These are phyloP conservation scores for Ogataea trehaloabstinens DNA, from an alignment of 805 yeast species.

Conservation along the genomic window DNA sequence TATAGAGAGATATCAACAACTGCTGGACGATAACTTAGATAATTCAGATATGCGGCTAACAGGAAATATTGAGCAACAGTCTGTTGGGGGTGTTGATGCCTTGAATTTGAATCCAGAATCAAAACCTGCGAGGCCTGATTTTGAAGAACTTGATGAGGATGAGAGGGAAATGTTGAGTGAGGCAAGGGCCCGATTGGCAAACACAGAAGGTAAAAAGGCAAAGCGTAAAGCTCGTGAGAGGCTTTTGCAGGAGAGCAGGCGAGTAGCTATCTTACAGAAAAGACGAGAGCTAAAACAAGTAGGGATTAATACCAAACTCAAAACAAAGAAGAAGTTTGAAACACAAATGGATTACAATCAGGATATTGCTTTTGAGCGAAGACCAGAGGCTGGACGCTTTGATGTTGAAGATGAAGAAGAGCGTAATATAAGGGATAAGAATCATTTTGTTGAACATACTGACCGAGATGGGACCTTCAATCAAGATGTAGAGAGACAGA, in stretches of 20 bases:
- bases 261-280: constrained; percentile 74
- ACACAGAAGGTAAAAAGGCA: constrained; percentile 93
- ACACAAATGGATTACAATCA: constrained; percentile 78
- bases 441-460: constrained; percentile 43
- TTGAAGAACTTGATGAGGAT: constrained; percentile 77
- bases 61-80: constrained; percentile 17
- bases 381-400: constrained; percentile 65
- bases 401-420: constrained; percentile 61
- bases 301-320: constrained; percentile 55
- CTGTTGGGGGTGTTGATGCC: constrained; percentile 42
- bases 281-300: constrained; percentile 81
- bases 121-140: constrained; percentile 79
- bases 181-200: constrained; percentile 87
- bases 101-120: constrained; percentile 73
- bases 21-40: constrained; percentile 51
- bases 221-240: constrained; percentile 85
- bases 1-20: constrained; percentile 75
- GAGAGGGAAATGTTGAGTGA: constrained; percentile 93
- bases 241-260: constrained; percentile 71
- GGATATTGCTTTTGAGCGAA: constrained; percentile 76
- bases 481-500: constrained; percentile 34
- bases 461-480: constrained; percentile 44
- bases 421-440: constrained; percentile 36
- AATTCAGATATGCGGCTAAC: constrained; percentile 24
- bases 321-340: constrained; percentile 50